Conservation (phyloP, 345 rosid species). For the Fremontodendron californicum region DNA sequence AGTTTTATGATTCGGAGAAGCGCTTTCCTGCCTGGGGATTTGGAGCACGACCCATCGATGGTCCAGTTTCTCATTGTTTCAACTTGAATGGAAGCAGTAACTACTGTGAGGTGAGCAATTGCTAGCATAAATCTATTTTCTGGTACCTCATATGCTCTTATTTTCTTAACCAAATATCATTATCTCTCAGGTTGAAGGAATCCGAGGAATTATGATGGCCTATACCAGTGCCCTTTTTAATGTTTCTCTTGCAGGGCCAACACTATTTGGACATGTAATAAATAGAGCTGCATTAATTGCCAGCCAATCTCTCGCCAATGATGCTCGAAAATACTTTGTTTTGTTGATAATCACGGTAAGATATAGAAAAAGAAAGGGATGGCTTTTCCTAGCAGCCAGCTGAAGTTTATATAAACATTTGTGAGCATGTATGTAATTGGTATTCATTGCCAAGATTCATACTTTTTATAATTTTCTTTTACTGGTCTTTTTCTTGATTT, state of each 20-base stretch:
- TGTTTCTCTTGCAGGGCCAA: conserved; percentile 94
- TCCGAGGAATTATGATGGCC: conserved; percentile 80
- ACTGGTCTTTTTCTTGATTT: neutral
- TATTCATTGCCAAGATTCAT: neutral
- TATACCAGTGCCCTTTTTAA: conserved; percentile 78
- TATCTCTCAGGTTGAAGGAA: conserved; percentile 37
- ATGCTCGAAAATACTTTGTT: conserved; percentile 57
- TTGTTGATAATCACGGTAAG: conserved; percentile 89
- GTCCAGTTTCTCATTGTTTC: conserved; percentile 94
- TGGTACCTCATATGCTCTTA: neutral
- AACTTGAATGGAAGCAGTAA: conserved; percentile 85
- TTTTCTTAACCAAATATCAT: neutral
- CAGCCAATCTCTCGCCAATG: conserved; percentile 63
- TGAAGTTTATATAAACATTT: neutral
- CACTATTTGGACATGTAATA: conserved; percentile 87
- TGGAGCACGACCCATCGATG: conserved; percentile 97
- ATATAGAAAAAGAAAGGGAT: conserved; percentile 1
- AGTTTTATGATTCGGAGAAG: conserved; percentile 77
- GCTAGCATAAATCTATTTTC: conserved; percentile 1
- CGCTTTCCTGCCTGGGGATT: conserved; percentile 97
- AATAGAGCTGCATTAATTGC: conserved; percentile 66
- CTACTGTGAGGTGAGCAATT: conserved; percentile 61
- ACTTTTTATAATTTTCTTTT: too few species aligned
- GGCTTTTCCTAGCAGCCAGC: neutral
- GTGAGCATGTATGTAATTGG: neutral